phyloP scores from a whole-genome alignment of 2,329 filamentous ascomycete genomes.

The Botryotinia narcissicola region DNA sequence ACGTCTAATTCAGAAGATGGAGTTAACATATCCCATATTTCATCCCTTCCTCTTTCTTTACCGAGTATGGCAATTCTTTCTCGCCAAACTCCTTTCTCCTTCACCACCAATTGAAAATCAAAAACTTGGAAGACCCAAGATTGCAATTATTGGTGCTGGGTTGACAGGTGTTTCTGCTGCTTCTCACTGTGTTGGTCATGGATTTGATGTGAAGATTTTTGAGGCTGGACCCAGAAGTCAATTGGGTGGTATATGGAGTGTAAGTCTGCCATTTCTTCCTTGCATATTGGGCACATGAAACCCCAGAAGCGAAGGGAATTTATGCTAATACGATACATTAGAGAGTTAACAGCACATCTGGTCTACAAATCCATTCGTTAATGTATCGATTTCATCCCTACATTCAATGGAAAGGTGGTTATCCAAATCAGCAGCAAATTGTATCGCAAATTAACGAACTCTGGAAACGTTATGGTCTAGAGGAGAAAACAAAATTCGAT shows the following conservation, averaged over 20 bases:
- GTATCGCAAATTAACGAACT: conserved; percentile 67
- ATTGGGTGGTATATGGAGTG: conserved; percentile 79
- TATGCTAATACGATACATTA: conserved; percentile 36
- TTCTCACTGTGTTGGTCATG: conserved; percentile 80
- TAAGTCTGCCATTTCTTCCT: conserved; percentile 41
- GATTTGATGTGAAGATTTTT: conserved; percentile 78
- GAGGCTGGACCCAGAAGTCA: conserved; percentile 65
- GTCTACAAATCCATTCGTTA: conserved; percentile 77
- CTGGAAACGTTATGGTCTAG: conserved; percentile 73
- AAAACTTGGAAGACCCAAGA: conserved; percentile 58
- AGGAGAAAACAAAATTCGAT: conserved; percentile 69
- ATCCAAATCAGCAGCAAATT: conserved; percentile 74
- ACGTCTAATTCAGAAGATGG: conserved; percentile 23
- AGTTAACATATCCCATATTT: conserved; percentile 39
- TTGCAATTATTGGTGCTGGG: conserved; percentile 69
- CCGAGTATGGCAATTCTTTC: conserved; percentile 62
- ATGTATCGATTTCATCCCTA: conserved; percentile 90
- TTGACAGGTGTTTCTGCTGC: conserved; percentile 76
- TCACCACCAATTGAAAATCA: conserved; percentile 60
- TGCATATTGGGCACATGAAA: neutral
- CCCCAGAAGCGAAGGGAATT: neutral
- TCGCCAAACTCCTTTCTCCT: conserved; percentile 66
- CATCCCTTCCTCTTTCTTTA: conserved; percentile 61
- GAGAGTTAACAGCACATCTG: conserved; percentile 78
- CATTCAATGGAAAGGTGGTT: conserved; percentile 71